phyloP scores from a whole-genome alignment of 192 early-diverging fungal species.

The Coemansia sp. region DNA sequence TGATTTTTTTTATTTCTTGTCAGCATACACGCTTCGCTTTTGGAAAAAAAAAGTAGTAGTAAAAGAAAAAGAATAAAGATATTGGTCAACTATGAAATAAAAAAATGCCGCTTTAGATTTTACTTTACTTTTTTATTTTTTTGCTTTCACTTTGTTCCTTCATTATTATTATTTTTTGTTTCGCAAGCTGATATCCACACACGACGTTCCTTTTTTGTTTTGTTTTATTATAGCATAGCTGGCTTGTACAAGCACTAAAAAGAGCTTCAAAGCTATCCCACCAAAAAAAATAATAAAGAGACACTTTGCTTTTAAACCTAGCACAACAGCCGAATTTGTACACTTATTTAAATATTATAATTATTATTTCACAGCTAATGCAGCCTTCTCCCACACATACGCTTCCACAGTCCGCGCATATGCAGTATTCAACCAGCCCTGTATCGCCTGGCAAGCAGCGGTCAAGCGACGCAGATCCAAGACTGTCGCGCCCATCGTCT shows the following conservation, averaged over 20 bases:
- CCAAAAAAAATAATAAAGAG: background rate
- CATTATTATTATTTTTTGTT: background rate
- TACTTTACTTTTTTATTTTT: conserved; percentile 1
- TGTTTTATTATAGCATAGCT: no score
- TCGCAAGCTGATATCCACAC: background rate
- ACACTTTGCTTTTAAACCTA: background rate
- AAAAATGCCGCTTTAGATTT: conserved; percentile 1
- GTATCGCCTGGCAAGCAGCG: background rate
- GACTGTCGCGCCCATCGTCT: background rate
- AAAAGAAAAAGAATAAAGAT: background rate
- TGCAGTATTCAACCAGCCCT: background rate
- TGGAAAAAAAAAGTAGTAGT: background rate
- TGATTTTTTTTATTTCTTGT: background rate
- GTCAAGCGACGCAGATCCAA: background rate
- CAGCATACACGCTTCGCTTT: background rate
- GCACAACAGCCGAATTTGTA: background rate
- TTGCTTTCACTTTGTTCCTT: background rate
- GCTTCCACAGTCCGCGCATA: background rate
- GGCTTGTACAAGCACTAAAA: no score
- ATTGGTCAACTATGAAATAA: background rate
- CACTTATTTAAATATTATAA: background rate
- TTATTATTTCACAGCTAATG: background rate
- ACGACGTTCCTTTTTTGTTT: no score
- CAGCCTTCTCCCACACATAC: background rate
- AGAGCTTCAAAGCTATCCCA: no score